Evolutionary conservation across 352 stramenopile species (phyloP).

Genomic region (Paralagenidium karlingii): DNA sequence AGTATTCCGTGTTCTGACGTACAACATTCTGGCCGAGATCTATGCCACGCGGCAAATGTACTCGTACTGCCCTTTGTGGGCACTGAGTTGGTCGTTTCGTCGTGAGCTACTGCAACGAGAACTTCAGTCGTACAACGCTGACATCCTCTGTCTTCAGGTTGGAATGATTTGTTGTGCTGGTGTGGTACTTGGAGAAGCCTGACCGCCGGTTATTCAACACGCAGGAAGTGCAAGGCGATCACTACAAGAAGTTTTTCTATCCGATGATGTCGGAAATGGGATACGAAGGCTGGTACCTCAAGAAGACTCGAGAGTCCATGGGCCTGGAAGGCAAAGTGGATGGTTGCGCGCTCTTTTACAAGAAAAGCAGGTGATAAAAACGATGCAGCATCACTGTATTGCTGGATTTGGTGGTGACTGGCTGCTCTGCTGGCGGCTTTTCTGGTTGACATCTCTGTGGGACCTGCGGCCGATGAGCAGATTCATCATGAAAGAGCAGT

Average conservation of each 20-base stretch:
- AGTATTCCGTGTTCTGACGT: constrained; percentile 78
- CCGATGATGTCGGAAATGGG: constrained; percentile 90
- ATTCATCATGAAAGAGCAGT: constrained; percentile 84
- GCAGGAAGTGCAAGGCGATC: constrained; percentile 97
- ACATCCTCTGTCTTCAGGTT: constrained; percentile 94
- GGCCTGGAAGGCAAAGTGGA: constrained; percentile 95
- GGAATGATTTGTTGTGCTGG: background rate
- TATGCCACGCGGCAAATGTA: constrained; percentile 90
- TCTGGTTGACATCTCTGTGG: background rate
- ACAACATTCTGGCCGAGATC: constrained; percentile 88
- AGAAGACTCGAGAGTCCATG: constrained; percentile 97
- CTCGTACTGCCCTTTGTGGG: constrained; percentile 95
- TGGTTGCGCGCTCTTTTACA: constrained; percentile 98
- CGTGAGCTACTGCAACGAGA: constrained; percentile 85
- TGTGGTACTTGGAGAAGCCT: background rate
- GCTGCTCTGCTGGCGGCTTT: background rate
- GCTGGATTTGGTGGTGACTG: background rate
- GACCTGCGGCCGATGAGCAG: constrained; percentile 4
- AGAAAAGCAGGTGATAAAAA: constrained; percentile 70
- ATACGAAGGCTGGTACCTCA: constrained; percentile 97
- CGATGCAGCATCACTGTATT: background rate
- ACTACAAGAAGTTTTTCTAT: constrained; percentile 96
- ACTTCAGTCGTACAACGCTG: constrained; percentile 84
- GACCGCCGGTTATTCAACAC: background rate
- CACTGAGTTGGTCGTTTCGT: constrained; percentile 94